Evolutionary conservation across 176 grass and related monocot genomes (phyloP), one percentile per base, ranked within the genome.

Genomic region (Elaeis guineensis): DNA sequence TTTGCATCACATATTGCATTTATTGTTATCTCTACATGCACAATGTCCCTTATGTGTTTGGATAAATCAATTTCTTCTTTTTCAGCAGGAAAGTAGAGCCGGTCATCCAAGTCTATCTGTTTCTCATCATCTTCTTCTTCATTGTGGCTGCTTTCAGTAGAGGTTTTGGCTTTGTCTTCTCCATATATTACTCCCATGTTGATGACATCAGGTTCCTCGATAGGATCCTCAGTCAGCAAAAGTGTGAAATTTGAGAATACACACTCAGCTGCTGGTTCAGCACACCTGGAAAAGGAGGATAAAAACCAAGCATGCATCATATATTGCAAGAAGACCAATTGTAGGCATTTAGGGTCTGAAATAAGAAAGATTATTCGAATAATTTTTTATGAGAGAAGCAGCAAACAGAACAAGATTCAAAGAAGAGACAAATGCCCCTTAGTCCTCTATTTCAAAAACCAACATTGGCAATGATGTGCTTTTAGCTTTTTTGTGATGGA

Each of bases 41-140:
- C 72, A 29, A 79, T 72, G 63, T 96, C 91, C 20, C 86, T 62
- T 20, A 95, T 75, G 55, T 89, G 73, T 71, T 89, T 95, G 1
- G 90, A 95, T 39, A 95, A 79, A 64, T 95, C 90, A 3, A 86
- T 83, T 66, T 95, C 86, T 71, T 61, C 85, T 21, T 82, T 65
- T 56, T 57, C 65, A 0, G 72, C 39, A 3, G 86, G 91, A 65
- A 90, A 96, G 23, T 96, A 74, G 66, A 90, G 68, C 0, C 78
- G 74, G 72, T 90, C 91, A 30, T 96, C 92, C 75, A 80, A 87
- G 50, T 88, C 80, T 49, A 88, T 72, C 12, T 84, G 80, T 18
- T 25, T 26, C 5, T 90, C 58, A 48, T 82, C 83, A 11, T 82
- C 65, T 51, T 71, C 54, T 3, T 69, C 63, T 51, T 63, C 51